These are phyloP conservation scores for Gomphus bonarii DNA, from an alignment of 1,284 basidiomycete species.

Conservation along the genomic window DNA sequence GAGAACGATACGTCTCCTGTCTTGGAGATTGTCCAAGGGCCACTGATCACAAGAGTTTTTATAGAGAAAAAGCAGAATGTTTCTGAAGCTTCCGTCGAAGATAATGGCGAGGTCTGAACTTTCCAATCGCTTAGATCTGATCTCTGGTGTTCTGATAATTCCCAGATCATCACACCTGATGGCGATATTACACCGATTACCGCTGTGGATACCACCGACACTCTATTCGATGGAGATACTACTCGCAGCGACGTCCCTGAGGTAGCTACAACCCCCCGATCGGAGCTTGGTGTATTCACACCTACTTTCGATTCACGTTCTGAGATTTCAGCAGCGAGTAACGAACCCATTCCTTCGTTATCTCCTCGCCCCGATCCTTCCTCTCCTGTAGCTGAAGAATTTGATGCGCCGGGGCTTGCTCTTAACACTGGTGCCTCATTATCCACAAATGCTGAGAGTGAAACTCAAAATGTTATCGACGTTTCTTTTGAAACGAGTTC, in stretches of 20 bases:
- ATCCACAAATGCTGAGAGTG: not conserved
- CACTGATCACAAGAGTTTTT: not conserved
- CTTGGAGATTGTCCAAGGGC: not conserved
- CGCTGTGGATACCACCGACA: not conserved
- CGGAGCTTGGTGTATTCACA: conserved; percentile 4
- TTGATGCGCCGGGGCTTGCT: not conserved
- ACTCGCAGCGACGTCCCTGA: conserved; percentile 2
- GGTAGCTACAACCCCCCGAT: conserved; percentile 4
- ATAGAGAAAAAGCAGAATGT: not conserved
- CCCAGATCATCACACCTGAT: not conserved
- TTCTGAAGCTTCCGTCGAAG: not conserved
- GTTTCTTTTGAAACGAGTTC: not conserved
- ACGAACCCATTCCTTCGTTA: conserved; percentile 2
- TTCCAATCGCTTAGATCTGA: not conserved
- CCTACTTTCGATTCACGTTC: conserved; percentile 9
- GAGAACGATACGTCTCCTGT: not conserved
- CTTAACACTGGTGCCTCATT: not conserved
- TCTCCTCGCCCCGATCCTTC: conserved; percentile 1
- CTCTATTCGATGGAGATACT: not conserved
- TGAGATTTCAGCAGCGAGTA: conserved; percentile 4
- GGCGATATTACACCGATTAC: not conserved
- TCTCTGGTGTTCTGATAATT: not conserved
- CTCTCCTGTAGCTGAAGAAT: not conserved
- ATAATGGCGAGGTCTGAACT: not conserved
- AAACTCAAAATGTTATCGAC: not conserved